A percentile compares a stretch with the other conserved stretches of the same genome.
Conservation (phyloP, 257 asterid species). For the Nicotiana otophora region DNA sequence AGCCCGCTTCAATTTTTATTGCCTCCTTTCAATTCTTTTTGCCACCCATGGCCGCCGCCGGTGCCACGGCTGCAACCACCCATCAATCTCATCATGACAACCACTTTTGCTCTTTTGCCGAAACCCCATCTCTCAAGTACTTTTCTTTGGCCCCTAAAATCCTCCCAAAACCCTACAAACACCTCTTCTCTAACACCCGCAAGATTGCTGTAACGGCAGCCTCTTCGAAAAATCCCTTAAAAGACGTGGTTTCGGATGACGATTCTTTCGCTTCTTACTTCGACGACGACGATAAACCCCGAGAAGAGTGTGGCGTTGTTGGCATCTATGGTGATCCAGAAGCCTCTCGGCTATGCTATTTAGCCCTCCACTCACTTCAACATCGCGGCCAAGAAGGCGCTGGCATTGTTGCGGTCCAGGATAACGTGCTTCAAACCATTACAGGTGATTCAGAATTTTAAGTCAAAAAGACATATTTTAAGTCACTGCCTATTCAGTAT, state of each 20-base stretch:
- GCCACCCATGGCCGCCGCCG: slow-evolving; percentile 15
- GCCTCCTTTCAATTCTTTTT: background rate
- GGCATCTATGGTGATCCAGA: slow-evolving; percentile 92
- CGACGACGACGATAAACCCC: slow-evolving; percentile 48
- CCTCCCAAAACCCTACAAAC: slow-evolving; percentile 31
- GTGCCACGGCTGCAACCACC: background rate
- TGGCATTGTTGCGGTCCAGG: slow-evolving; percentile 70
- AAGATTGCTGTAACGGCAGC: background rate
- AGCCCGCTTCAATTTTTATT: background rate
- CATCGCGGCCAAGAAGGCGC: slow-evolving; percentile 98
- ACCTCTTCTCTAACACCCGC: background rate
- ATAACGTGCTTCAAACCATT: slow-evolving; percentile 54
- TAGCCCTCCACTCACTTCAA: slow-evolving; percentile 87
- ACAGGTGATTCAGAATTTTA: slow-evolving; percentile 17
- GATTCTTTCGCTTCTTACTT: background rate
- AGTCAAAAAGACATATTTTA: no score
- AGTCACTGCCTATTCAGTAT: no score
- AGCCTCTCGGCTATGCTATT: slow-evolving; percentile 76
- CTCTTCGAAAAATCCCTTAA: slow-evolving; percentile 43
- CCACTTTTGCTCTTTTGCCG: background rate
- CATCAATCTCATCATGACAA: slow-evolving; percentile 19
- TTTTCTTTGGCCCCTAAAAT: slow-evolving; percentile 20
- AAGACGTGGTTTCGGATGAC: slow-evolving; percentile 26
- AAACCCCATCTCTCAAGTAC: background rate
- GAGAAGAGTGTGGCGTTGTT: slow-evolving; percentile 94